Evolutionary conservation across 106 monocot species (phyloP).

Genomic region (Dendrobium huoshanense): DNA sequence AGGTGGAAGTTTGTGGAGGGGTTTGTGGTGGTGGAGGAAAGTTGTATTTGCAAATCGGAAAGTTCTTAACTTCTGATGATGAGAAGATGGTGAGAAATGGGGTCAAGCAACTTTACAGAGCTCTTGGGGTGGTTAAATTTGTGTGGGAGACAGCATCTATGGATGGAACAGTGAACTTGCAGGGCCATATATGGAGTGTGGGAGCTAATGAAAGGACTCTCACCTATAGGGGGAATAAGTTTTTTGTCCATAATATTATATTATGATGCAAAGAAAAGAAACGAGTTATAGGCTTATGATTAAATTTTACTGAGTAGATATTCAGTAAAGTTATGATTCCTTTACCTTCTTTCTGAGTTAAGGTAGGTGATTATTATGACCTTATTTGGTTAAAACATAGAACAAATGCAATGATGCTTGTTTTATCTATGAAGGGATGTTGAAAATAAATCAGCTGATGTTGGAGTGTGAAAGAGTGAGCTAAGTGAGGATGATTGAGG

Average conservation of each 20-base stretch:
- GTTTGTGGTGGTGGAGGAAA: background rate
- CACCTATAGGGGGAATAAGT: conserved; percentile 38
- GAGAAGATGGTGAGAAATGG: conserved; percentile 47
- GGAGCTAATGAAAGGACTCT: conserved; percentile 46
- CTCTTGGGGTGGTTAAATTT: conserved; percentile 67
- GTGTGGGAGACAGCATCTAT: conserved; percentile 76
- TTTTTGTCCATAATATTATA: conserved; percentile 44
- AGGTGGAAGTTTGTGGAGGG: conserved; percentile 49
- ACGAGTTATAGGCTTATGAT: background rate
- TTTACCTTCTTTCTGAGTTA: background rate
- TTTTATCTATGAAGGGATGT: background rate
- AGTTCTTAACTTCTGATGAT: conserved; percentile 45
- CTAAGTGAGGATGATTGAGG: background rate
- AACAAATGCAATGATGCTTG: background rate
- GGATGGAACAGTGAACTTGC: conserved; percentile 39
- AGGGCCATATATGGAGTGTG: conserved; percentile 72
- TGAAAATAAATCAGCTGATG: background rate
- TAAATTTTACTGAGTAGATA: background rate
- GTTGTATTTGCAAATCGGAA: conserved; percentile 39
- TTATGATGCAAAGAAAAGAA: conserved; percentile 8
- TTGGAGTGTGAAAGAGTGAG: background rate
- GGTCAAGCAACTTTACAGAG: conserved; percentile 62
- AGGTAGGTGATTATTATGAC: background rate
- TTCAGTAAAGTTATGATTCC: background rate
- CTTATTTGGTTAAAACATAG: background rate